Conservation (phyloP, 176 grass and related monocot species). For the barley (Hordeum vulgare) region DNA sequence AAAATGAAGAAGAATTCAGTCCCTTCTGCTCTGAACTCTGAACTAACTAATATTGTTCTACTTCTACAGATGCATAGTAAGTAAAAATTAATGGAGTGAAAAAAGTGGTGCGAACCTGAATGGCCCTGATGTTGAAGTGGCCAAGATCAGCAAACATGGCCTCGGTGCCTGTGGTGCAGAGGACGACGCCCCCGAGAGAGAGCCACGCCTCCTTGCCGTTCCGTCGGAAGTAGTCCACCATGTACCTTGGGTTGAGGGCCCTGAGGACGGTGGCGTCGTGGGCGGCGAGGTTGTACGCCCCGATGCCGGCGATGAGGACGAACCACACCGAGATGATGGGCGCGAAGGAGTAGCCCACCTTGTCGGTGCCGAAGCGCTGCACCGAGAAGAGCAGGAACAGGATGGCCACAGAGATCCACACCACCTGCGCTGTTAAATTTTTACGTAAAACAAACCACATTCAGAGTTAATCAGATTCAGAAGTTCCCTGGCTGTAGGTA, state of each 20-base stretch:
- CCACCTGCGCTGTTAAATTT: conserved; percentile 48
- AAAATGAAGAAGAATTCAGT: too few species aligned
- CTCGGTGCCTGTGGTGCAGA: conserved; percentile 75
- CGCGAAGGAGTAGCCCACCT: conserved; percentile 77
- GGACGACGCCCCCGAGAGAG: conserved; percentile 57
- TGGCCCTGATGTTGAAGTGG: conserved; percentile 61
- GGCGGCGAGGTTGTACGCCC: conserved; percentile 45
- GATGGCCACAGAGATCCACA: conserved; percentile 51
- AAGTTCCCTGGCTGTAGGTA: too few species aligned
- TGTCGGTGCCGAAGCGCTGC: conserved; percentile 65
- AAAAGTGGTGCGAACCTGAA: too few species aligned
- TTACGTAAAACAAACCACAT: background rate
- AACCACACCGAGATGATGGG: conserved; percentile 63
- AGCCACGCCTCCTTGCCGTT: conserved; percentile 54
- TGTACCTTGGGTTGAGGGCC: conserved; percentile 66
- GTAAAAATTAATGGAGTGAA: too few species aligned
- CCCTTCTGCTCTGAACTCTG: too few species aligned
- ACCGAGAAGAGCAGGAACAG: conserved; percentile 56
- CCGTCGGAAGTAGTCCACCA: conserved; percentile 42
- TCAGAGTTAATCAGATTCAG: too few species aligned
- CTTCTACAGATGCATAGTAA: too few species aligned
- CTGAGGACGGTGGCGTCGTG: conserved; percentile 43
- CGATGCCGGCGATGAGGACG: conserved; percentile 34
- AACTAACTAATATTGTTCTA: too few species aligned
- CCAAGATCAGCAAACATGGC: conserved; percentile 73